phyloP scores from a whole-genome alignment of 148 eudicot genomes.

The Fagopyrum homotropicum region DNA sequence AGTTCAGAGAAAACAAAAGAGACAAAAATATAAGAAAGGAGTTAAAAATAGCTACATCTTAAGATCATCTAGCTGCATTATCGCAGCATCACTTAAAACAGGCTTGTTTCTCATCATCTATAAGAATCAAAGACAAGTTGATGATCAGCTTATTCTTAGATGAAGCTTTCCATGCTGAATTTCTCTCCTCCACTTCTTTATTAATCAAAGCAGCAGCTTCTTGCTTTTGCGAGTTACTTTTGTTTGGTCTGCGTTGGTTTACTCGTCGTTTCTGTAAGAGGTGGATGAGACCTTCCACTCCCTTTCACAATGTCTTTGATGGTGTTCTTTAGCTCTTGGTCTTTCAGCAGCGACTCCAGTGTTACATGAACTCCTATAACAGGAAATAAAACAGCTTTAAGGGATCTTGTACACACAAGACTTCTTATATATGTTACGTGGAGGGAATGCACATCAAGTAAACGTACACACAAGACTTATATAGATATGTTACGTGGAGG shows the following conservation, averaged over 20 bases:
- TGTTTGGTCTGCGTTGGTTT: background rate
- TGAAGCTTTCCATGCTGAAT: background rate
- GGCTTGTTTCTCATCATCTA: background rate
- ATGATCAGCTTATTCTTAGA: background rate
- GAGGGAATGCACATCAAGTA: no score
- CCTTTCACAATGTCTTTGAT: slow-evolving; percentile 66
- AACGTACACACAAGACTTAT: no score
- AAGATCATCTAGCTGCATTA: background rate
- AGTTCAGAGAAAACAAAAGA: no score
- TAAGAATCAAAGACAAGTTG: background rate
- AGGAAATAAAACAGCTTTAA: background rate
- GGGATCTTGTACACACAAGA: no score
- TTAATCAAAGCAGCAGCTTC: background rate
- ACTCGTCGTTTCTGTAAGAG: slow-evolving; percentile 9
- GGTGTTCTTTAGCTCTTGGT: slow-evolving; percentile 47
- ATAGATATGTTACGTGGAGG: background rate
- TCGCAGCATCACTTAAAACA: background rate
- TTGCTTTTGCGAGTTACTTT: background rate
- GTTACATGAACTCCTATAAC: slow-evolving; percentile 68
- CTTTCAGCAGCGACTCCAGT: slow-evolving; percentile 66
- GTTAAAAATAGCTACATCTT: background rate
- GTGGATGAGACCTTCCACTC: slow-evolving; percentile 78
- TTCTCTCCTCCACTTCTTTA: background rate
- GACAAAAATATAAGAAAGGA: no score
- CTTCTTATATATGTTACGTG: no score